These are phyloP conservation scores for Euptelea pleiosperma DNA, from an alignment of 164 flowering plant species.

Conservation along the genomic window DNA sequence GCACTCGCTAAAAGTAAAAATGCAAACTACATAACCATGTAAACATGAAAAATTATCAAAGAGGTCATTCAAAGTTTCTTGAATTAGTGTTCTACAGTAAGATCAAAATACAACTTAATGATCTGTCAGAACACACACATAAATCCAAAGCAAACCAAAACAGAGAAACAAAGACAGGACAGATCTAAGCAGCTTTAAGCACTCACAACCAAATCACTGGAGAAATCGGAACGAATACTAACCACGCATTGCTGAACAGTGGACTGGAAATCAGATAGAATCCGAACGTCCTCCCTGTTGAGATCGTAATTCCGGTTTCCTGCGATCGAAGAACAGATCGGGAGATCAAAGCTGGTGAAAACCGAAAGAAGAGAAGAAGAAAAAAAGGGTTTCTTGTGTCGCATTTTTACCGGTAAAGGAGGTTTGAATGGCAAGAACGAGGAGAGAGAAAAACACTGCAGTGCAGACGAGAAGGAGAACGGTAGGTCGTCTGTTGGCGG, in stretches of 20 bases:
- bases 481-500: constrained; percentile 26
- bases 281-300: constrained; percentile 30
- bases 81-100: too few relatives aligned
- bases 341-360: constrained; percentile 1
- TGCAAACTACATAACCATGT: too few relatives aligned
- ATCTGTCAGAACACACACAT: not conserved
- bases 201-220: not conserved
- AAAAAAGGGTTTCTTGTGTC: not conserved
- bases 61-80: too few relatives aligned
- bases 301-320: constrained; percentile 31
- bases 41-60: too few relatives aligned
- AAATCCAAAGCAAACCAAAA: not conserved
- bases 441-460: constrained; percentile 55
- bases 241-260: constrained; percentile 87
- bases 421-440: constrained; percentile 57
- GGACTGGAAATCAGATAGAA: constrained; percentile 66
- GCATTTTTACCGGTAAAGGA: constrained; percentile 19
- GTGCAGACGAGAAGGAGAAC: constrained; percentile 47
- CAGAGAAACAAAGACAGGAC: not conserved
- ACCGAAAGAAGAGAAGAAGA: not conserved
- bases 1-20: too few relatives aligned
- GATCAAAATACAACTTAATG: too few relatives aligned
- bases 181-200: not conserved
- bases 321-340: constrained; percentile 12
- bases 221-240: constrained; percentile 9